Base-by-base conservation (phyloP, 2,329 filamentous ascomycete species). In the Chaetomium sp. region DNA sequence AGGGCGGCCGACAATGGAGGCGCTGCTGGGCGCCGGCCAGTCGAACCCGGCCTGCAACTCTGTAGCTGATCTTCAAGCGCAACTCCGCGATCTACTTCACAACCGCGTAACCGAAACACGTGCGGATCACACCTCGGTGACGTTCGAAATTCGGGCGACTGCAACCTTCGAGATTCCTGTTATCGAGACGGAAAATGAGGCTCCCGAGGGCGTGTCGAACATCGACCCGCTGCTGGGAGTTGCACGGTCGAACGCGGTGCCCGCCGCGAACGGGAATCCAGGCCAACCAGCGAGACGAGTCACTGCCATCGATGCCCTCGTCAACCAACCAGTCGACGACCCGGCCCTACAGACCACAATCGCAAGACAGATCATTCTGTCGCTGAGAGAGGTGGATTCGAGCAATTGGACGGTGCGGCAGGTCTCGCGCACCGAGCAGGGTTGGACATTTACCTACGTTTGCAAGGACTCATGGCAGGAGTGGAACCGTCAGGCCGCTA, bases 361-460 rank as follows among this genome's bases (percentile, higher is more conserved):
- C 33, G 79, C 82, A 9, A 81, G 80, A 68, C 77, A 82, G 59
- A 81, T 87, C 65, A 74, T 81, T 35, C 71, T 70, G 12, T 74
- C 76, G 2, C 69, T 87, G 16, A 75, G 79, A 27, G 72, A 73
- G 8, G 75, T 79, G 3, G 84, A 87, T 66, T 76, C 75, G 16
- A 83, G 83, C 67, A 73, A 72, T 0, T 87, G 85, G 85, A 71
- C 70, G 2, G 73, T 82, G 31, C 76, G 80, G 23, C 76, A 81
- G 21, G 76, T 83, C 23, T 78, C 79, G 27, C 76, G 79, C 16
- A 76, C 72, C 8, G 67, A 78, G 0, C 79, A 83, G 53, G 83
- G 84, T 5, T 86, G 84, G 84, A 78, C 76, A 0, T 81, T 87
- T 61, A 79, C 77, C 3, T 87, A 84, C 67, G 73, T 79, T 21